phyloP scores from a whole-genome alignment of 768 basidiomycete species.

The Naganishia onofrii region DNA sequence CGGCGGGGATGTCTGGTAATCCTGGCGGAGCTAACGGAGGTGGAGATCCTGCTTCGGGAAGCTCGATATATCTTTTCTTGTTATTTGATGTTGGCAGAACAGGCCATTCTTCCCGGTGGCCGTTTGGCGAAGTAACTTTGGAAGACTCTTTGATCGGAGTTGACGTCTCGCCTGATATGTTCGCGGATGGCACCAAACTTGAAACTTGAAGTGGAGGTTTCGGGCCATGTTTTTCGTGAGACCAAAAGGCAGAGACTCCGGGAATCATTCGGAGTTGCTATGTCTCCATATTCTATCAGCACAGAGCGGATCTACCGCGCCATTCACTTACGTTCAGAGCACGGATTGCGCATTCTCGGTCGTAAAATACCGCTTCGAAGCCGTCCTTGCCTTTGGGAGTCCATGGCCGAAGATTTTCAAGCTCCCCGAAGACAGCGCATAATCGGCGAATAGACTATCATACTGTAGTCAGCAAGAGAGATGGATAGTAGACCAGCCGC shows the following conservation, averaged over 20 bases:
- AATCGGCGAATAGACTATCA: constrained; percentile 2
- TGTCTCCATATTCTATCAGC: neutral
- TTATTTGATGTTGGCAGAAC: neutral
- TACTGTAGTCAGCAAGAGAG: neutral
- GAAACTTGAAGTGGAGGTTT: neutral
- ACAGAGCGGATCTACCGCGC: neutral
- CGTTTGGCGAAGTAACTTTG: too few species aligned
- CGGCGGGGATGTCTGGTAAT: neutral
- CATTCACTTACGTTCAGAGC: constrained; percentile 4
- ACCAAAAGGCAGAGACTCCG: constrained; percentile 14
- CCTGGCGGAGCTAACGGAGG: neutral
- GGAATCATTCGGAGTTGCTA: constrained; percentile 22
- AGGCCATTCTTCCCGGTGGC: neutral
- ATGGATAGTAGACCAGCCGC: neutral
- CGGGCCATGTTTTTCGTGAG: constrained; percentile 17
- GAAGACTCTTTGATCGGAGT: neutral
- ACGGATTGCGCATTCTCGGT: constrained; percentile 11
- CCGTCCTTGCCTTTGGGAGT: neutral
- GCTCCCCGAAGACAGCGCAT: constrained; percentile 16
- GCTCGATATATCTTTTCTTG: constrained; percentile 7
- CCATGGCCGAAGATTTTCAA: constrained; percentile 16
- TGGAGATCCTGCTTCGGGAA: neutral
- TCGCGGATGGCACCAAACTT: neutral
- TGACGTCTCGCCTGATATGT: neutral
- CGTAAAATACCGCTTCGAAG: constrained; percentile 19